Evolutionary conservation across 345 rosid species (phyloP).

Genomic region (Lepidium sativum): DNA sequence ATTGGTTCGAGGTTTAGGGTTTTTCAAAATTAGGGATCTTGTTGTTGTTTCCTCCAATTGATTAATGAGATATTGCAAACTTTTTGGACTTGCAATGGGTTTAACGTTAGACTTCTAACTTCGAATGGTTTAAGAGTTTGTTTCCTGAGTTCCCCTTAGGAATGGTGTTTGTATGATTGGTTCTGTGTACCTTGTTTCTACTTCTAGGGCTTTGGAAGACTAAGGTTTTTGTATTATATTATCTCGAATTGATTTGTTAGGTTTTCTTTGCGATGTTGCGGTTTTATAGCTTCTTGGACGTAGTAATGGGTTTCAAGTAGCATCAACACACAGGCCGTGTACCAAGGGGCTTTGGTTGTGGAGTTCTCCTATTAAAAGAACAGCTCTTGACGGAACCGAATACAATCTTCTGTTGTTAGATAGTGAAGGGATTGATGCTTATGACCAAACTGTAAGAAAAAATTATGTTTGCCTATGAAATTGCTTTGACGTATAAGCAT

Average conservation of each 20-base stretch:
- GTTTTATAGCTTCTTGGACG: slow-evolving; percentile 84
- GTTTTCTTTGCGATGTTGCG: not conserved
- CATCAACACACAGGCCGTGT: slow-evolving; percentile 92
- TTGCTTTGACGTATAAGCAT: not conserved
- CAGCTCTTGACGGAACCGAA: slow-evolving; percentile 88
- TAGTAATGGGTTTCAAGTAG: slow-evolving; percentile 97
- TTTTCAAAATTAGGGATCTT: not conserved
- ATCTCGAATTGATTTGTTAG: not conserved
- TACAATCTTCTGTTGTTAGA: slow-evolving; percentile 86
- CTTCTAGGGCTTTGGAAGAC: not conserved
- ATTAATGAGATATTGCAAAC: too few relatives aligned
- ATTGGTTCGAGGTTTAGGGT: slow-evolving; percentile 9
- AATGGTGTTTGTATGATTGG: not conserved
- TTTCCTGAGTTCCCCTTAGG: too few relatives aligned
- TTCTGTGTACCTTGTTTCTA: not conserved
- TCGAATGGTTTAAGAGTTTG: too few relatives aligned
- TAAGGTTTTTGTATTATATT: not conserved
- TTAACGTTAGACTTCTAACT: too few relatives aligned
- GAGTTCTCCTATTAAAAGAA: slow-evolving; percentile 91
- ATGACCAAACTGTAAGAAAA: slow-evolving; percentile 82
- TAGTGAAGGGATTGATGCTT: slow-evolving; percentile 97
- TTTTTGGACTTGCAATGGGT: too few relatives aligned
- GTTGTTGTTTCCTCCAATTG: too few relatives aligned
- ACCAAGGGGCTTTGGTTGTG: slow-evolving; percentile 99
- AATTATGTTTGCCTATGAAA: not conserved